These are phyloP conservation scores for Suillus bovinus DNA, from an alignment of 768 basidiomycete species.

Conservation along the genomic window DNA sequence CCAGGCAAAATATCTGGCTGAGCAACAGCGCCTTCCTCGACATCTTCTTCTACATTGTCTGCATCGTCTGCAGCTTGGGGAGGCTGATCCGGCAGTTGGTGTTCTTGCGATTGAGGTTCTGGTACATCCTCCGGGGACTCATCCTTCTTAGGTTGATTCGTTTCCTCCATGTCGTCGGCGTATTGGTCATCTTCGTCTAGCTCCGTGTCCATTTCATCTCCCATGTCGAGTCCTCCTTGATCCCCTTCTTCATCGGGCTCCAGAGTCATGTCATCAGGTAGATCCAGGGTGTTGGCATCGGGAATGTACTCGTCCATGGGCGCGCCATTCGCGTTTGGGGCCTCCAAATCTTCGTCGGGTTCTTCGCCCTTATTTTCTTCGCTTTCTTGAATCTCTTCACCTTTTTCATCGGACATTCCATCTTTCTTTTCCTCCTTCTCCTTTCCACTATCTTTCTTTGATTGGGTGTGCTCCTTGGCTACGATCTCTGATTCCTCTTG, in stretches of 20 bases:
- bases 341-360: conserved; percentile 39
- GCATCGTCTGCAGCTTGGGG: conserved; percentile 21
- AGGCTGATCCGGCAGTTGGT: conserved; percentile 12
- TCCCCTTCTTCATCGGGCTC: conserved; percentile 36
- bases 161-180: conserved; percentile 33
- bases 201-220: conserved; percentile 38
- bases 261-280: conserved; percentile 86
- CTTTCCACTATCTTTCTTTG: conserved; percentile 33
- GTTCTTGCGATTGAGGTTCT: conserved; percentile 23
- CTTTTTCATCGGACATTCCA: conserved; percentile 30
- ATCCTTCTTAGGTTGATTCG: conserved; percentile 15
- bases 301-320: conserved; percentile 76
- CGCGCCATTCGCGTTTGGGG: conserved; percentile 54
- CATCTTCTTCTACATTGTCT: conserved; percentile 32
- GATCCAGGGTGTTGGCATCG: conserved; percentile 81
- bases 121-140: conserved; percentile 29
- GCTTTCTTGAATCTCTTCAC: conserved; percentile 28
- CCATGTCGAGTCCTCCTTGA: conserved; percentile 25
- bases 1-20: conserved; percentile 38
- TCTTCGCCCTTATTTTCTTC: conserved; percentile 30
- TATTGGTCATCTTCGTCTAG: conserved; percentile 30
- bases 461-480: conserved; percentile 69
- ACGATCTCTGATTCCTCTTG: conserved; percentile 63
- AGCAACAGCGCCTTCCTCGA: conserved; percentile 30
- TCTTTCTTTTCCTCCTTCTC: conserved; percentile 31